Evolutionary conservation across 345 rosid genomes (phyloP).

Genomic region (Barbarea vulgaris): DNA sequence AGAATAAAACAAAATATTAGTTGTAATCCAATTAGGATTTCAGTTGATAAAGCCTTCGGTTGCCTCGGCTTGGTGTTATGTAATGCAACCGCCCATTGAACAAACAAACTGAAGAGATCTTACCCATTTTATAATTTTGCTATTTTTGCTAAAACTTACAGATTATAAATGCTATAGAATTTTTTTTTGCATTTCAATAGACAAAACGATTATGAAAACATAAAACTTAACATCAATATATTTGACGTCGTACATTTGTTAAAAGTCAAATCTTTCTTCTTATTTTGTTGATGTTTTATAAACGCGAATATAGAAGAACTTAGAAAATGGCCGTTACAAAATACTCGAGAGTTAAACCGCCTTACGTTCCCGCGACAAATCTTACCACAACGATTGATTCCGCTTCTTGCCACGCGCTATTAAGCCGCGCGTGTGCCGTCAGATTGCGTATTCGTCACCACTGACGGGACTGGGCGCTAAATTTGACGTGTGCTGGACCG

Average conservation of each 20-base stretch:
- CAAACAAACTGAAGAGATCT: background rate
- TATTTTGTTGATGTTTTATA: background rate
- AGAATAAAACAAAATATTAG: no score
- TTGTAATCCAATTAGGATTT: background rate
- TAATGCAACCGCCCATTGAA: background rate
- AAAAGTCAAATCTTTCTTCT: background rate
- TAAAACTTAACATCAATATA: no score
- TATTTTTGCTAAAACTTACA: no score
- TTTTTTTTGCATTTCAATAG: background rate
- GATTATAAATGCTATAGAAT: no score
- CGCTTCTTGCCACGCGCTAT: background rate
- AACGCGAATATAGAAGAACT: background rate
- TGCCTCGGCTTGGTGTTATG: background rate
- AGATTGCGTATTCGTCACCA: background rate
- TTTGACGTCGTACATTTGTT: background rate
- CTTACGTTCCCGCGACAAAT: conserved; percentile 8
- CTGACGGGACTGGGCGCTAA: conserved; percentile 15
- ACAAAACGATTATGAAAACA: background rate
- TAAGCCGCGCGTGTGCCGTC: conserved; percentile 8
- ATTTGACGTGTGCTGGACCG: background rate
- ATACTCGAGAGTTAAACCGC: background rate
- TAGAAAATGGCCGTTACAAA: background rate
- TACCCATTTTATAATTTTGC: no score
- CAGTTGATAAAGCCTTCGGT: background rate
- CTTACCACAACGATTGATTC: background rate